Percentiles rank a stretch among this genome's conserved stretches.
These are phyloP conservation scores for Dactylonectria macrodidyma DNA, from an alignment of 2,329 filamentous ascomycete species.

Conservation along the genomic window DNA sequence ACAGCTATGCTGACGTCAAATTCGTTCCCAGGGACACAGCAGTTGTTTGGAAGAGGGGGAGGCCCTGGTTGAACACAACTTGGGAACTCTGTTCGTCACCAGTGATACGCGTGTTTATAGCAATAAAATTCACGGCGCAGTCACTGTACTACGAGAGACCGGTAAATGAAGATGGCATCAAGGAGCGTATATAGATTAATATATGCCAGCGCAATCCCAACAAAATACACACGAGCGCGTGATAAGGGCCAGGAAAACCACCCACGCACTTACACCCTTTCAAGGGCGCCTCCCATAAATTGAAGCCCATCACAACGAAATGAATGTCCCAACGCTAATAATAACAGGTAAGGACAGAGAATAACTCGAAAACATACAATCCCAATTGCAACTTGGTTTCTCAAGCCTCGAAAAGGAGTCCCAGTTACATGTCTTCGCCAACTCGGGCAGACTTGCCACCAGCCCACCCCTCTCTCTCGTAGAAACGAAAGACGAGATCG, in stretches of 20 bases:
- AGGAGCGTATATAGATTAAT: constrained; percentile 20
- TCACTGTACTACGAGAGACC: background rate
- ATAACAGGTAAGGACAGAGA: constrained; percentile 6
- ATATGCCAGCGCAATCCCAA: background rate
- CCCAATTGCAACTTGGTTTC: constrained; percentile 4
- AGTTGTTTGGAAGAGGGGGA: too few species aligned
- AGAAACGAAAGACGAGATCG: constrained; percentile 96
- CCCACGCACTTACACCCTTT: background rate
- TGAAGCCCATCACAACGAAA: constrained; percentile 12
- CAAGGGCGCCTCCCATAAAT: background rate
- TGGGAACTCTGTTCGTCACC: too few species aligned
- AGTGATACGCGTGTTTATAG: too few species aligned
- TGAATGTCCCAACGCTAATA: constrained; percentile 16
- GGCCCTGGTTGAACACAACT: too few species aligned
- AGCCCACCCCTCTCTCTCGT: constrained; percentile 87
- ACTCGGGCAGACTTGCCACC: constrained; percentile 68
- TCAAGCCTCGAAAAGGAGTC: background rate
- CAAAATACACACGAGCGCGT: background rate
- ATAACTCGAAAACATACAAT: constrained; percentile 7
- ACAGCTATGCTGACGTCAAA: too few species aligned
- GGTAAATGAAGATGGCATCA: background rate
- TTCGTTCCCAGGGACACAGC: too few species aligned
- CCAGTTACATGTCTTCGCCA: constrained; percentile 62
- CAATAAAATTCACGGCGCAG: background rate
- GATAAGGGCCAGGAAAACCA: background rate